Evolutionary conservation across 805 yeast species (phyloP), one percentile per base, ranked within the genome.

Genomic region (Candida ascalaphidarum): DNA sequence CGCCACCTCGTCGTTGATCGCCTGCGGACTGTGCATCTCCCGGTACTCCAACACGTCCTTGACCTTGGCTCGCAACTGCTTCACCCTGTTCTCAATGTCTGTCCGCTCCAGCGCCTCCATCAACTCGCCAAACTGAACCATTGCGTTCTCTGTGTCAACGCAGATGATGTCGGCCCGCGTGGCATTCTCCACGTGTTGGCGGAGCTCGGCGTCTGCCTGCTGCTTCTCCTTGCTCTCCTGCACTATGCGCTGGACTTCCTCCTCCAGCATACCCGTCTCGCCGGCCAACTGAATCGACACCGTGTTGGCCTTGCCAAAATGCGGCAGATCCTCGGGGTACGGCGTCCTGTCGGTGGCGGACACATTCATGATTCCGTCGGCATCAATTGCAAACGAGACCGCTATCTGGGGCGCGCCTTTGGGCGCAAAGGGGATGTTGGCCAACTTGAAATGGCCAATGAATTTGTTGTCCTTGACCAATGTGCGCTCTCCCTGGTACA

Each of bases 81-180:
- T 33, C 2, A 60, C 33, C 20, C 29, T 36, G 2, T 15, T 26
- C 5, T 22, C 19, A 10, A 62, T 55, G 6, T 21, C 30, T 1
- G 36, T 33, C 48, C 64, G 70, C 43, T 78, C 85, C 35, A 61
- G 73, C 5, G 49, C 36, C 4, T 52, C 58, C 67, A 74, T 65
- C 7, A 55, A 35, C 6, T 56, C 52, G 7, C 68, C 67, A 48
- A 81, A 85, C 59, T 83, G 94, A 40, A 65, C 64, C 37, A 92
- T 62, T 7, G 95, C 89, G 57, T 71, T 70, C 56, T 86, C 96
- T 28, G 95, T 85, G 55, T 92, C 98, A 46, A 81, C 78, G 42
- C 85, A 74, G 28, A 80, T 67, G 44, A 80, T 75, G 40, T 81
- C 94, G 15, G 85, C 82, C 48, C 77, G 70, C 49, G 81, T 79